Evolutionary conservation across 371 early-diverging fungal genomes (phyloP).

Genomic region (Blastocladiella emersonii): DNA sequence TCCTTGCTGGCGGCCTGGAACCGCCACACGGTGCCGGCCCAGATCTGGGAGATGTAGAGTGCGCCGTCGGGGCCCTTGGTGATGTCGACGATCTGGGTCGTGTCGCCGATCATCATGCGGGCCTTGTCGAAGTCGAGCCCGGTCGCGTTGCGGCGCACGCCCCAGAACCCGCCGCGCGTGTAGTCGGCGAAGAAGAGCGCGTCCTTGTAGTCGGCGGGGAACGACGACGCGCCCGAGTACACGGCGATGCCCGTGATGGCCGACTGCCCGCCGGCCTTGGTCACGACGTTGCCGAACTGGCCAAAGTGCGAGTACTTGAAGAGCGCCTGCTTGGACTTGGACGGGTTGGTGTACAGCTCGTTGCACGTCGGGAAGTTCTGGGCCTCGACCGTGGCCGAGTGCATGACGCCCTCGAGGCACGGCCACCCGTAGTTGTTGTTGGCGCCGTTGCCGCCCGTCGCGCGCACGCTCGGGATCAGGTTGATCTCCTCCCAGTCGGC

Average conservation of each 20-base stretch:
- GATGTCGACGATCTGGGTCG: neutral
- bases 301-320: neutral
- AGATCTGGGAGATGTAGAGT: neutral
- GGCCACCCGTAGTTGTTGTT: neutral
- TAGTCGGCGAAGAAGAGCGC: neutral
- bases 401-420: neutral
- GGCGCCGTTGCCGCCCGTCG: neutral
- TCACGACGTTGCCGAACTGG: neutral
- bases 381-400: neutral
- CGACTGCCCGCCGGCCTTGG: neutral
- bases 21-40: neutral
- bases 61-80: neutral
- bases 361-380: neutral
- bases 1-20: neutral
- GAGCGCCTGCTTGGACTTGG: neutral
- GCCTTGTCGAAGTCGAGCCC: neutral
- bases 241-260: neutral
- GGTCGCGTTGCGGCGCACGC: neutral
- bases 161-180: neutral
- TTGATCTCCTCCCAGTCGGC: slow-evolving; percentile 1
- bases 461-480: neutral
- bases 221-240: neutral
- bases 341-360: neutral
- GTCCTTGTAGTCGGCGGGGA: neutral
- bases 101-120: neutral